Percentiles rank a stretch among this genome's conserved stretches.
Conservation (phyloP, 2,329 filamentous ascomycete genomes). For the Penicillium glabrum region DNA sequence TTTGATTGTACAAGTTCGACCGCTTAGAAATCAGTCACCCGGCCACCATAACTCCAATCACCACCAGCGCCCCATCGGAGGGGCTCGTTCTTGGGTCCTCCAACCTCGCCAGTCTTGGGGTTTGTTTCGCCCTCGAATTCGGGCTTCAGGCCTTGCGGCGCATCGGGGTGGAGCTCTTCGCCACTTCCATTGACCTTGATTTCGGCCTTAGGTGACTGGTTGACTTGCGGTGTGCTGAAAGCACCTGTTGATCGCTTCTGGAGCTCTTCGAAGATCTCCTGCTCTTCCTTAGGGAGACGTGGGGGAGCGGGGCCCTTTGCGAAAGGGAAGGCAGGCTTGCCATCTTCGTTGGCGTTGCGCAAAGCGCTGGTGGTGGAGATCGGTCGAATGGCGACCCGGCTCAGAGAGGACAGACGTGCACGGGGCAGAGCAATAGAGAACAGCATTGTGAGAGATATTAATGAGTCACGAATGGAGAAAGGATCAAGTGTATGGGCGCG, state of each 20-base stretch:
- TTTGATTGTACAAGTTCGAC: background rate
- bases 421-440: slow-evolving; percentile 26
- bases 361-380: slow-evolving; percentile 28
- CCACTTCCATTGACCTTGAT: slow-evolving; percentile 59
- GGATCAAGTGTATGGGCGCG: background rate
- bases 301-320: slow-evolving; percentile 67
- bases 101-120: slow-evolving; percentile 91
- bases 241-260: slow-evolving; percentile 74
- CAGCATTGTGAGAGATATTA: slow-evolving; percentile 16
- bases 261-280: slow-evolving; percentile 86
- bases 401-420: slow-evolving; percentile 45
- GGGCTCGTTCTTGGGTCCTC: slow-evolving; percentile 96
- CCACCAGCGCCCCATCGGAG: slow-evolving; percentile 76
- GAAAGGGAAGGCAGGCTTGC: slow-evolving; percentile 35
- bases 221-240: slow-evolving; percentile 67
- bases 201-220: slow-evolving; percentile 51
- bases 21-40: slow-evolving; percentile 81
- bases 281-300: slow-evolving; percentile 81
- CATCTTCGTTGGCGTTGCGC: slow-evolving; percentile 22
- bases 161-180: slow-evolving; percentile 67
- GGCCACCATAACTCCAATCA: slow-evolving; percentile 92
- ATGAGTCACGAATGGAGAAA: background rate
- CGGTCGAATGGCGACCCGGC: slow-evolving; percentile 16
- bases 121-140: slow-evolving; percentile 93
- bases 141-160: slow-evolving; percentile 74